These are phyloP conservation scores for Venturia aucupariae DNA, from an alignment of 2,329 filamentous ascomycete species.

Conservation along the genomic window DNA sequence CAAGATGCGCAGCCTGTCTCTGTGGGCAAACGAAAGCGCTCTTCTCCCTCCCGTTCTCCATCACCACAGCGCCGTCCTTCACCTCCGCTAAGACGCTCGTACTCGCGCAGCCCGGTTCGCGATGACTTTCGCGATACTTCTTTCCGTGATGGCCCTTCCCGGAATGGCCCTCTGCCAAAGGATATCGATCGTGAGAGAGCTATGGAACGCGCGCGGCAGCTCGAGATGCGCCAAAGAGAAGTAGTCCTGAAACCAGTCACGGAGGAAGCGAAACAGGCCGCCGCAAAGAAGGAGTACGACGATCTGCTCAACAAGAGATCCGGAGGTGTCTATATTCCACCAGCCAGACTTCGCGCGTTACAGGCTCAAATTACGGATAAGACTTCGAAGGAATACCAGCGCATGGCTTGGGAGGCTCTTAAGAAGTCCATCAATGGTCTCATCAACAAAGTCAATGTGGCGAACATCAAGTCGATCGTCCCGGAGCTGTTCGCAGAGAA, in stretches of 20 bases:
- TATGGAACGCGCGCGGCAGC: slow-evolving; percentile 44
- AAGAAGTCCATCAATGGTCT: slow-evolving; percentile 98
- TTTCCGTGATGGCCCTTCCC: slow-evolving; percentile 16
- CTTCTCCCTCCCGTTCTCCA: slow-evolving; percentile 21
- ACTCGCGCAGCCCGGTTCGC: slow-evolving; percentile 13
- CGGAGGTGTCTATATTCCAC: slow-evolving; percentile 93
- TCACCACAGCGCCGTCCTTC: slow-evolving; percentile 22
- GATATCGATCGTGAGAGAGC: slow-evolving; percentile 42
- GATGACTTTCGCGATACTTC: slow-evolving; percentile 16
- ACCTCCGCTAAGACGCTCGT: slow-evolving; percentile 26
- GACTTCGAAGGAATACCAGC: slow-evolving; percentile 91
- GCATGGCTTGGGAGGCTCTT: slow-evolving; percentile 97
- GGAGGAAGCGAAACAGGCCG: slow-evolving; percentile 78
- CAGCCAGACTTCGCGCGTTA: slow-evolving; percentile 77
- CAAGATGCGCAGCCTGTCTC: slow-evolving; percentile 1
- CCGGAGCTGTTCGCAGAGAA: slow-evolving; percentile 95
- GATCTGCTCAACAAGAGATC: slow-evolving; percentile 87
- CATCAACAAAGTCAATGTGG: slow-evolving; percentile 98
- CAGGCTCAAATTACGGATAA: slow-evolving; percentile 98
- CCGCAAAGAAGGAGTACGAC: slow-evolving; percentile 86
- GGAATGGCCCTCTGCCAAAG: slow-evolving; percentile 30
- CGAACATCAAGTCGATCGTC: slow-evolving; percentile 96
- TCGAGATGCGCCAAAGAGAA: slow-evolving; percentile 35
- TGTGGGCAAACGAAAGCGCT: slow-evolving; percentile 22
- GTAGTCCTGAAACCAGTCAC: slow-evolving; percentile 46